Conservation (phyloP, 2,329 filamentous ascomycete species). For the Cladosporium oxysporum region DNA sequence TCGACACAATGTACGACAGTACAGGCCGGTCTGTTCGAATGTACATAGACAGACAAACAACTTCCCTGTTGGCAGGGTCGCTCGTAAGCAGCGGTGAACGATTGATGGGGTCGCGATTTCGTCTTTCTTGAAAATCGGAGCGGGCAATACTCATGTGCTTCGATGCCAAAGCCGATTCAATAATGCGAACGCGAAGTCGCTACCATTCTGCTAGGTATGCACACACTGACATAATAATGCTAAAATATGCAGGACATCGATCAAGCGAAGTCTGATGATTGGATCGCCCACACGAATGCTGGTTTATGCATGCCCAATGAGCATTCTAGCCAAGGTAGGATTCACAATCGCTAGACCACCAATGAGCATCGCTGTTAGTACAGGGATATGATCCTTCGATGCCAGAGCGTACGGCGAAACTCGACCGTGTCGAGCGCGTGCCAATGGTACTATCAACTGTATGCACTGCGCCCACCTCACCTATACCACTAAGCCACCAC, state of each 20-base stretch:
- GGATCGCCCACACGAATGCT: background rate
- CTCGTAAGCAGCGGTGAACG: background rate
- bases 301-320: background rate
- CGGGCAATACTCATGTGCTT: background rate
- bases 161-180: background rate
- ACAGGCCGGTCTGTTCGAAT: background rate
- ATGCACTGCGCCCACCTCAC: constrained; percentile 1
- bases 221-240: background rate
- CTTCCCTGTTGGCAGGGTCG: background rate
- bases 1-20: background rate
- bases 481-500: constrained; percentile 1
- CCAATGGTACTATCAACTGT: background rate
- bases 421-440: constrained; percentile 2
- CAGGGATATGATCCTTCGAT: background rate
- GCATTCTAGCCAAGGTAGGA: background rate
- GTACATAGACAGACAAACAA: background rate
- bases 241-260: background rate
- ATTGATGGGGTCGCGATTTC: background rate
- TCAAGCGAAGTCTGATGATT: background rate
- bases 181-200: background rate
- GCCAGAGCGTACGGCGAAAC: background rate
- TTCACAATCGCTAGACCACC: background rate
- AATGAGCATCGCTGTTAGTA: background rate
- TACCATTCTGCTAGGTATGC: background rate
- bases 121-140: background rate